These are phyloP conservation scores for Strobilomyces dryophilus DNA, from an alignment of 768 basidiomycete species.

Conservation along the genomic window DNA sequence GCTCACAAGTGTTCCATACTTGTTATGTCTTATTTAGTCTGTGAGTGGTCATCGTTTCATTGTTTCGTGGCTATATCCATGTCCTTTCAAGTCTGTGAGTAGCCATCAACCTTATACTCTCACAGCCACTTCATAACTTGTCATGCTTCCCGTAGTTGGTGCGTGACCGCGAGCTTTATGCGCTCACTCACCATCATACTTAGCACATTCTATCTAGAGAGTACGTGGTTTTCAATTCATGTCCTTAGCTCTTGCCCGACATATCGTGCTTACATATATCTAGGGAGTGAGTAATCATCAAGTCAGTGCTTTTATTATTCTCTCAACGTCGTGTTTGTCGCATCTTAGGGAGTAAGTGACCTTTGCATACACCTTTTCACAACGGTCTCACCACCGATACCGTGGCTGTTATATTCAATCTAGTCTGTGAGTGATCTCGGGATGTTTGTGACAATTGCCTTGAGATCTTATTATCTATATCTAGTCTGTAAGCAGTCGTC, in stretches of 20 bases:
- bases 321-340: background rate
- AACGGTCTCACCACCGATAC: background rate
- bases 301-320: background rate
- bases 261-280: background rate
- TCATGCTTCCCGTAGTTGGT: too few relatives aligned
- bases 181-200: too few relatives aligned
- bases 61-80: background rate
- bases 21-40: background rate
- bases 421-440: background rate
- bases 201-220: too few relatives aligned
- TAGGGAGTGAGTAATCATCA: background rate
- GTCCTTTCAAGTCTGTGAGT: background rate
- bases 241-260: too few relatives aligned
- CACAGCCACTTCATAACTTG: background rate
- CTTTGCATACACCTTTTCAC: background rate
- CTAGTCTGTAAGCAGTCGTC: too few relatives aligned
- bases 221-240: too few relatives aligned
- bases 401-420: background rate
- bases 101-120: background rate
- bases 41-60: background rate
- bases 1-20: background rate
- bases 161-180: too few relatives aligned
- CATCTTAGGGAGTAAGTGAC: background rate
- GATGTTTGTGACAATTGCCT: background rate
- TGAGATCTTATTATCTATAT: too few relatives aligned